Evolutionary conservation across 1,139 yeast genomes (phyloP).

Genomic region (Yamadazyma mexicana): DNA sequence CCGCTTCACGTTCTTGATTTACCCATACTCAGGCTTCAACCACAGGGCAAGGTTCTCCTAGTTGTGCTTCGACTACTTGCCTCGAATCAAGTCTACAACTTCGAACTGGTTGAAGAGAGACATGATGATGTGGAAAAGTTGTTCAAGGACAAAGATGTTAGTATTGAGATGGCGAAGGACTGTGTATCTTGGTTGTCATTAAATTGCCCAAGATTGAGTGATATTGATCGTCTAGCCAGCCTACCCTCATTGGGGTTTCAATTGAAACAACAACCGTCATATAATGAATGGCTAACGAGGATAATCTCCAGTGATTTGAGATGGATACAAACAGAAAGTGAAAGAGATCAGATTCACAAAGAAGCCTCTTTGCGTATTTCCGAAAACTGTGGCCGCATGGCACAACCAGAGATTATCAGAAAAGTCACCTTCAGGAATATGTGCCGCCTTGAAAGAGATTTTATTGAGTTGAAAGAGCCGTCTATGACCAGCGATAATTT

Average conservation of each 20-base stretch:
- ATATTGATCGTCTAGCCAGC: constrained; percentile 23
- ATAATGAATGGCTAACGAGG: constrained; percentile 63
- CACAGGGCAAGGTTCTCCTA: constrained; percentile 49
- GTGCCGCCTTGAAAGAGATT: constrained; percentile 14
- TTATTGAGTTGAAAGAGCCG: constrained; percentile 68
- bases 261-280: constrained; percentile 26
- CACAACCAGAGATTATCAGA: constrained; percentile 71
- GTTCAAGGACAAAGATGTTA: constrained; percentile 20
- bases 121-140: constrained; percentile 10
- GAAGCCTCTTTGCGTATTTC: constrained; percentile 67
- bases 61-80: constrained; percentile 50
- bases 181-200: constrained; percentile 43
- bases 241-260: constrained; percentile 27
- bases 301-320: constrained; percentile 57
- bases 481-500: constrained; percentile 81
- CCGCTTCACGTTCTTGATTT: constrained; percentile 66
- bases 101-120: constrained; percentile 27
- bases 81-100: constrained; percentile 57
- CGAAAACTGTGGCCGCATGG: constrained; percentile 84
- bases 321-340: constrained; percentile 42
- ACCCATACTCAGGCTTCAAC: constrained; percentile 51
- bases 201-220: constrained; percentile 34
- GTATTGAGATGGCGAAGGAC: constrained; percentile 17
- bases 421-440: constrained; percentile 40
- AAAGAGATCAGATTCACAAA: constrained; percentile 46